A percentile compares a stretch with the other conserved stretches of the same genome.
Evolutionary conservation across 2,329 filamentous ascomycete species (phyloP).

Genomic region (Epichloe gansuensis): DNA sequence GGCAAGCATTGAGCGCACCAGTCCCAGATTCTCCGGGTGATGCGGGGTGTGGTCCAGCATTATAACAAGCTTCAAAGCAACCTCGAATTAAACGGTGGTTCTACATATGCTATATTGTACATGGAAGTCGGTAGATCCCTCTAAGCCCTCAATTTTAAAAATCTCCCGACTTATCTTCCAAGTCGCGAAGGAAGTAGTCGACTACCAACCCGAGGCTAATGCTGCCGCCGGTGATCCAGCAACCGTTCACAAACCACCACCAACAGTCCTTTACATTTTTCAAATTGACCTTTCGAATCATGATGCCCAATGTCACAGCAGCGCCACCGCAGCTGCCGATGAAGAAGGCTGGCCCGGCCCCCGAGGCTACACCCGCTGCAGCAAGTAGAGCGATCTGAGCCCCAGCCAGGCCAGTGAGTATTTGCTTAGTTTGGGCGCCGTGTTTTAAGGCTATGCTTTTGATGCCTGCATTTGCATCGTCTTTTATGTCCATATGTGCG

Average conservation of each 20-base stretch:
- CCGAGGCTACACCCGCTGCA: slow-evolving; percentile 52
- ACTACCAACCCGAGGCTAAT: slow-evolving; percentile 45
- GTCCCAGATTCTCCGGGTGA: no score
- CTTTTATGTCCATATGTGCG: slow-evolving; percentile 80
- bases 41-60: no score
- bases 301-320: slow-evolving; percentile 44
- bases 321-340: slow-evolving; percentile 54
- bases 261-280: slow-evolving; percentile 56
- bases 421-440: slow-evolving; percentile 61
- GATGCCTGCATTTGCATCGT: slow-evolving; percentile 76
- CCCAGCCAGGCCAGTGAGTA: slow-evolving; percentile 56
- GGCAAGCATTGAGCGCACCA: no score
- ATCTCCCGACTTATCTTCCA: slow-evolving; percentile 12
- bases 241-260: slow-evolving; percentile 67
- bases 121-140: neutral
- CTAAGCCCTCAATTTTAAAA: neutral
- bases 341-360: slow-evolving; percentile 58
- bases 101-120: neutral
- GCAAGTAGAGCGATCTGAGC: slow-evolving; percentile 58
- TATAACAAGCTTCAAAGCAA: neutral
- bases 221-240: slow-evolving; percentile 52
- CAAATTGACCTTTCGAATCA: slow-evolving; percentile 55
- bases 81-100: neutral
- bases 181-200: slow-evolving; percentile 45
- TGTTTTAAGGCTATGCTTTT: slow-evolving; percentile 79